Evolutionary conservation across 805 yeast species (phyloP).

Genomic region (Tetrapisispora arboricola): DNA sequence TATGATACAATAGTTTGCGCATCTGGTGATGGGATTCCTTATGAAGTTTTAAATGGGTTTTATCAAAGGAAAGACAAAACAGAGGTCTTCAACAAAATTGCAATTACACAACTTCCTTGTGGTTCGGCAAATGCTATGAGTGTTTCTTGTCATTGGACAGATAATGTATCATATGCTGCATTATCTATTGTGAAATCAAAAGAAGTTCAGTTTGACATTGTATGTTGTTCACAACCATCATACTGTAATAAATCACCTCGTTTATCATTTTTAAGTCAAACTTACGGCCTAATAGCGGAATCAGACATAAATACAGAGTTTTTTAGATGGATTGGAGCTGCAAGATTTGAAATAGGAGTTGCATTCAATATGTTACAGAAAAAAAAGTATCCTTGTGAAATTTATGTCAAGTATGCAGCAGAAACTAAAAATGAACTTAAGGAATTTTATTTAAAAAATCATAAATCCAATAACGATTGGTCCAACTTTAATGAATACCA

Average conservation of each 20-base stretch:
- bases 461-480: slow-evolving; percentile 6
- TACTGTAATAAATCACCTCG: slow-evolving; percentile 29
- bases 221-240: slow-evolving; percentile 60
- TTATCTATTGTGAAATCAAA: slow-evolving; percentile 62
- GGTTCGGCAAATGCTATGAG: slow-evolving; percentile 96
- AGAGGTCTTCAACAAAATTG: slow-evolving; percentile 50
- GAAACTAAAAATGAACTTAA: slow-evolving; percentile 42
- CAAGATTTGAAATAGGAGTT: slow-evolving; percentile 80
- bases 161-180: slow-evolving; percentile 59
- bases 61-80: slow-evolving; percentile 55
- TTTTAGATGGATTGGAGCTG: slow-evolving; percentile 77
- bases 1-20: slow-evolving; percentile 83
- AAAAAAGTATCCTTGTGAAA: slow-evolving; percentile 70
- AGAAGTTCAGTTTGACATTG: slow-evolving; percentile 59
- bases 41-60: slow-evolving; percentile 86
- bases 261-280: slow-evolving; percentile 75
- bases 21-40: slow-evolving; percentile 95
- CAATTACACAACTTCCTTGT: slow-evolving; percentile 81
- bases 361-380: slow-evolving; percentile 45
- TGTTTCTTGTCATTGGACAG: slow-evolving; percentile 67
- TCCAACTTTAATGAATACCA: background rate
- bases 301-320: slow-evolving; percentile 89
- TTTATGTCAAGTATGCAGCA: slow-evolving; percentile 60
- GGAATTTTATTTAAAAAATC: slow-evolving; percentile 35
- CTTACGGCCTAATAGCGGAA: slow-evolving; percentile 87